phyloP scores from a whole-genome alignment of 2,329 filamentous ascomycete species.

The Botrytis fabae region DNA sequence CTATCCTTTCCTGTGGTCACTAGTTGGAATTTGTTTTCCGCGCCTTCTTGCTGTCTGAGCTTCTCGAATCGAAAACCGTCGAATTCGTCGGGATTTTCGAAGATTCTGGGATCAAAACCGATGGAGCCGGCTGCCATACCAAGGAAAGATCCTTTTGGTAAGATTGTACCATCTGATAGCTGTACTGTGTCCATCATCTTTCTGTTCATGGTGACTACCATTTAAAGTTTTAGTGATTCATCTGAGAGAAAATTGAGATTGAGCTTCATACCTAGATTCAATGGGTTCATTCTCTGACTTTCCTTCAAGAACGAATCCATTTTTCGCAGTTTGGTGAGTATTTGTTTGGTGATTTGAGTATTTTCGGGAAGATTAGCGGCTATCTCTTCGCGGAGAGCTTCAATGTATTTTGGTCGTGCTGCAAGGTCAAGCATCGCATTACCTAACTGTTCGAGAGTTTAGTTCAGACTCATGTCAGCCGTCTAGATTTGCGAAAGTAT shows the following conservation, averaged over 20 bases:
- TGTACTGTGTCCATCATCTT: constrained; percentile 31
- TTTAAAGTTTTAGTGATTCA: not conserved
- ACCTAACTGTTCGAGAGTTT: constrained; percentile 6
- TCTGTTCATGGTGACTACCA: constrained; percentile 25
- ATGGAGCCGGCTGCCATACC: constrained; percentile 27
- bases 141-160: constrained; percentile 38
- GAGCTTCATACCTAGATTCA: constrained; percentile 36
- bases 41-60: constrained; percentile 12
- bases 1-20: constrained; percentile 39
- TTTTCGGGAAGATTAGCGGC: constrained; percentile 39
- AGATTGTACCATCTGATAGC: constrained; percentile 40
- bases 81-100: constrained; percentile 22
- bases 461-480: not conserved
- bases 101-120: constrained; percentile 11
- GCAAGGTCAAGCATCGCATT: constrained; percentile 50
- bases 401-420: constrained; percentile 47
- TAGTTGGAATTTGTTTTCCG: constrained; percentile 34
- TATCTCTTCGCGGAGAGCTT: constrained; percentile 29
- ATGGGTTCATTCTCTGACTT: constrained; percentile 42
- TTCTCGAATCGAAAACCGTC: constrained; percentile 28
- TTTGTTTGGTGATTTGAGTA: constrained; percentile 40
- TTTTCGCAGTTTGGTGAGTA: constrained; percentile 33
- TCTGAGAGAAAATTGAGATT: not conserved
- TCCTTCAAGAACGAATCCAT: constrained; percentile 47
- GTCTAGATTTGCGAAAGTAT: not conserved